Evolutionary conservation across 257 asterid species (phyloP).

Genomic region (Rauvolfia tetraphylla): DNA sequence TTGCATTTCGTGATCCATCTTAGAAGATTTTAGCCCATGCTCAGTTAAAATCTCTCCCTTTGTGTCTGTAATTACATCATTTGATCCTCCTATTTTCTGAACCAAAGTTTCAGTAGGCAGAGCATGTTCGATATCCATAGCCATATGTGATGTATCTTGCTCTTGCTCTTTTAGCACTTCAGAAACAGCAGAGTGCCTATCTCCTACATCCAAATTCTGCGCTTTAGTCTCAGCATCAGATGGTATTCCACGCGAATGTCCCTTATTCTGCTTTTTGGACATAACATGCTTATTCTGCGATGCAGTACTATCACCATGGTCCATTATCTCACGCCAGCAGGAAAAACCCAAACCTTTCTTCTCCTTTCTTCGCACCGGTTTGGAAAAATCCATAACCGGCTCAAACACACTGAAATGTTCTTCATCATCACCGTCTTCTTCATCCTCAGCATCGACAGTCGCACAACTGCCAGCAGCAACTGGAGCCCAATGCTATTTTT

Average conservation of each 20-base stretch:
- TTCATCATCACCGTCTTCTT: constrained; percentile 37
- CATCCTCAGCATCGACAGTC: constrained; percentile 24
- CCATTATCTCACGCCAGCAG: constrained; percentile 43
- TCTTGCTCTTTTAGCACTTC: constrained; percentile 18
- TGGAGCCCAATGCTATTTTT: constrained; percentile 76
- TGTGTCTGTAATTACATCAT: constrained; percentile 6
- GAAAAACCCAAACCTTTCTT: constrained; percentile 65
- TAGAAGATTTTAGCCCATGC: constrained; percentile 15
- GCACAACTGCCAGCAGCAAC: constrained; percentile 19
- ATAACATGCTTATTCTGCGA: constrained; percentile 9
- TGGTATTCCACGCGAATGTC: constrained; percentile 14
- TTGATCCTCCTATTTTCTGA: constrained; percentile 16
- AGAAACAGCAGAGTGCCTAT: constrained; percentile 14
- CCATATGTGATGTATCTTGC: constrained; percentile 15
- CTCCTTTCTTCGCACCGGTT: constrained; percentile 58
- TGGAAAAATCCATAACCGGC: constrained; percentile 44
- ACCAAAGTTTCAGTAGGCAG: constrained; percentile 20
- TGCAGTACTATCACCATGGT: constrained; percentile 26
- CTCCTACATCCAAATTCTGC: constrained; percentile 14
- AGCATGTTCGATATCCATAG: constrained; percentile 21
- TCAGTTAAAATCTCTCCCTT: constrained; percentile 13
- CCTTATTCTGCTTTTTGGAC: constrained; percentile 17
- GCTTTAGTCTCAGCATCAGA: constrained; percentile 17
- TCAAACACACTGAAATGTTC: constrained; percentile 38
- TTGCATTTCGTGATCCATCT: constrained; percentile 21